Evolutionary conservation across 2,329 filamentous ascomycete species (phyloP), one percentile per base, ranked within the genome.

Genomic region (Scortechinia acanthostroma): DNA sequence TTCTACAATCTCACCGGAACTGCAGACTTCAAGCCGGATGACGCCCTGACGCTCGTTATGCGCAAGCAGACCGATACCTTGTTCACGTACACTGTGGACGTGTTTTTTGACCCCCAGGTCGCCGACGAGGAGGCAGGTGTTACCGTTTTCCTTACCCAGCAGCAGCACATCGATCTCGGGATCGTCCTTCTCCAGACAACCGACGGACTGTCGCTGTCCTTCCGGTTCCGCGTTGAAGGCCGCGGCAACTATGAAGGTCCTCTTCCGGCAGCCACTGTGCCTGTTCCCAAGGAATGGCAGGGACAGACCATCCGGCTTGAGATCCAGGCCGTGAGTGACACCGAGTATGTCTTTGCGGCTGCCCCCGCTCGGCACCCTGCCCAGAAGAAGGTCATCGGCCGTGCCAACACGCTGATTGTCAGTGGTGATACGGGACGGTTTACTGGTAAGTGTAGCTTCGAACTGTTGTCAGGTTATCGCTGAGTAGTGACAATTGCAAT

Each of bases 361-460:
- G 48, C 49, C 46, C 45, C 55, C 5, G 52, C 52, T 3, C 40
- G 40, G 1, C 40, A 58, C 21, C 48, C 52, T 2, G 22, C 35
- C 3, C 44, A 44, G 0, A 48, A 45, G 37, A 30, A 61, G 1
- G 30, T 51, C 5, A 20, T 62, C 4, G 58, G 56, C 10, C 53
- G 49, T 3, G 60, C 55, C 4, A 56, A 55, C 1, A 59, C 56
- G 1, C 51, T 47, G 22, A 46, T 62, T 4, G 47, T 65, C 33
- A 63, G 59, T 33, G 60, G 59, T 13, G 60, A 56, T 0, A 52
- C 51, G 2, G 62, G 62, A 1, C 55, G 53, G 4, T 64, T 61
- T n/a, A n/a, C n/a, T n/a, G n/a, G n/a, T n/a, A n/a, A n/a, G n/a
- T n/a, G n/a, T n/a, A n/a, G n/a, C n/a, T n/a, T n/a, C n/a, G n/a